A percentile compares a stretch with the other conserved stretches of the same genome.
These are phyloP conservation scores for Trichoderma breve DNA, from an alignment of 2,329 filamentous ascomycete genomes.

Conservation along the genomic window DNA sequence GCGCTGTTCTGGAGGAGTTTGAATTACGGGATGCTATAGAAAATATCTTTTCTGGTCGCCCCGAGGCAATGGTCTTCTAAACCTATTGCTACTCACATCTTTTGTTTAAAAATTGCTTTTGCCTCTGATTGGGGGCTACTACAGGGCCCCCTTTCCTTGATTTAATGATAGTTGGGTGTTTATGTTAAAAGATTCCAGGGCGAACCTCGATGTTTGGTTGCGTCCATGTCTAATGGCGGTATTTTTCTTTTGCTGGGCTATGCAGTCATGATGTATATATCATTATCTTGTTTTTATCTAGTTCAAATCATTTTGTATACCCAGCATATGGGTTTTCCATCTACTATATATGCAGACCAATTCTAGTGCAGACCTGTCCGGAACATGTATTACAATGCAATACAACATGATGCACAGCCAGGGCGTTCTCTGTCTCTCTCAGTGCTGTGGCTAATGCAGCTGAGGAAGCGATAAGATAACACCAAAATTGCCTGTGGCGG, in stretches of 20 bases:
- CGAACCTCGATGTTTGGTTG: background rate
- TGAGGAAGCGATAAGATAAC: background rate
- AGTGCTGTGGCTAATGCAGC: background rate
- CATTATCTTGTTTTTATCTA: background rate
- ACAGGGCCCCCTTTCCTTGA: background rate
- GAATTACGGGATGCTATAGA: conserved; percentile 77
- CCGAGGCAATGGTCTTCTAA: conserved; percentile 23
- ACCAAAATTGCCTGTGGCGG: background rate
- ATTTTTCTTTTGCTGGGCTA: background rate
- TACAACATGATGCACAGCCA: background rate
- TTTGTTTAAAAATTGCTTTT: background rate
- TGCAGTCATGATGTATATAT: background rate
- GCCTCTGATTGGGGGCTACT: no score
- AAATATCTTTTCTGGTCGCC: conserved; percentile 45
- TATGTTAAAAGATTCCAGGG: background rate
- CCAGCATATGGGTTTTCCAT: background rate
- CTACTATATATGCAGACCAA: background rate
- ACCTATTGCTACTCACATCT: background rate
- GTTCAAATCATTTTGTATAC: background rate
- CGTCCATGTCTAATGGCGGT: background rate
- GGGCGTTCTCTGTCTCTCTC: background rate
- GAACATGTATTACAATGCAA: background rate
- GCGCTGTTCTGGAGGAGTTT: conserved; percentile 63
- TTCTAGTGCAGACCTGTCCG: background rate
- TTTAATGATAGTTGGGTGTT: background rate